Percentiles rank a stretch among this genome's conserved stretches.
Evolutionary conservation across 306 rosid genomes (phyloP).

Genomic region (Herpetospermum pedunculosum): DNA sequence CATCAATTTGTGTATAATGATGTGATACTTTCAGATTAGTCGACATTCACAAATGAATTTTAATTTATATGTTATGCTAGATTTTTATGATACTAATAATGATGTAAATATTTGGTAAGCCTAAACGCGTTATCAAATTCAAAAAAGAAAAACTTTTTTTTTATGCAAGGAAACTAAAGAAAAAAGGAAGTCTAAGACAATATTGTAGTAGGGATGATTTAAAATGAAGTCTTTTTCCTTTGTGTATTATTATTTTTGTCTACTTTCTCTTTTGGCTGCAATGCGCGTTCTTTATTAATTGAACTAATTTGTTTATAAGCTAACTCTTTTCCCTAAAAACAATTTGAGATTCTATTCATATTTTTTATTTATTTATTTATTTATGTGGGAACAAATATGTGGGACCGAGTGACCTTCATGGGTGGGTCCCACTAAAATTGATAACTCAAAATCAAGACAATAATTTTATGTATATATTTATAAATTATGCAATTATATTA

Average conservation of each 20-base stretch:
- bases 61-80: no score
- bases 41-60: no score
- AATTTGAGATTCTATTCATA: neutral
- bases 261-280: neutral
- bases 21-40: no score
- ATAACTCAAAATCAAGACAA: neutral
- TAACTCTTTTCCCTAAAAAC: neutral
- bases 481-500: neutral
- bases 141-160: neutral
- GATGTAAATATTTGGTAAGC: no score
- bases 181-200: neutral
- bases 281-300: neutral
- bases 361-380: neutral
- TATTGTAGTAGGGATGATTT: neutral
- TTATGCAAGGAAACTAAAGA: neutral
- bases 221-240: no score
- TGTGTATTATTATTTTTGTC: neutral
- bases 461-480: neutral
- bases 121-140: neutral
- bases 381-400: neutral
- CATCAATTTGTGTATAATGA: no score
- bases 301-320: neutral
- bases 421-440: neutral
- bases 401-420: neutral
- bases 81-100: no score